A percentile compares a stretch with the other conserved stretches of the same genome.
Conservation (phyloP, 2,329 filamentous ascomycete genomes). For the Aspergillus persii region DNA sequence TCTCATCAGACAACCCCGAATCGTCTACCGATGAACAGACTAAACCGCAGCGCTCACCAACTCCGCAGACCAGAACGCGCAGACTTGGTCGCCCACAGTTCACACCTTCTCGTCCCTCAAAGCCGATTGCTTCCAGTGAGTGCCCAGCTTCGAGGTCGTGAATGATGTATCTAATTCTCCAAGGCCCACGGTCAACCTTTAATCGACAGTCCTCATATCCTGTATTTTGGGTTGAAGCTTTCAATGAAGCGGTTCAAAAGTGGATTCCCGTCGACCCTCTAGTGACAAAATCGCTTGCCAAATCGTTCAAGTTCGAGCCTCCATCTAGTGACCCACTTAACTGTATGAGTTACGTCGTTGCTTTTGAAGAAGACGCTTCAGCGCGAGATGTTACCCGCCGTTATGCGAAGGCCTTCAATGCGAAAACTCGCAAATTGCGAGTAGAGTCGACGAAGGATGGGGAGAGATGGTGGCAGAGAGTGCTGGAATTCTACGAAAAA, state of each 20-base stretch:
- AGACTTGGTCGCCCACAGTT: constrained; percentile 40
- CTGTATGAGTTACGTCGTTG: constrained; percentile 76
- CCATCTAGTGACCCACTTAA: constrained; percentile 75
- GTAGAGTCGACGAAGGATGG: constrained; percentile 66
- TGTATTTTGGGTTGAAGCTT: constrained; percentile 91
- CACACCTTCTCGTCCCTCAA: constrained; percentile 19
- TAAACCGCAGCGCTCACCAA: constrained; percentile 11
- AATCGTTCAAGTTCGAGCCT: constrained; percentile 75
- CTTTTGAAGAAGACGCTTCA: constrained; percentile 75
- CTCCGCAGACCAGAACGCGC: constrained; percentile 20
- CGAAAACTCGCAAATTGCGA: constrained; percentile 80
- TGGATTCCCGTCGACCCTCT: constrained; percentile 88
- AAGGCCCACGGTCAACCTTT: constrained; percentile 46
- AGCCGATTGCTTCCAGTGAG: constrained; percentile 21
- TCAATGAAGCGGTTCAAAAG: constrained; percentile 81
- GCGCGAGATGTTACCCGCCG: constrained; percentile 83
- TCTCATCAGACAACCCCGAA: constrained; percentile 36
- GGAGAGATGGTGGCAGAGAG: constrained; percentile 55
- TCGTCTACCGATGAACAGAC: constrained; percentile 29
- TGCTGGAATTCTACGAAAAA: constrained; percentile 41
- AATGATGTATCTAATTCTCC: constrained; percentile 11
- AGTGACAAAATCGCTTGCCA: constrained; percentile 76
- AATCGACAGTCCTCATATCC: constrained; percentile 71
- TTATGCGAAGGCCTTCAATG: constrained; percentile 84
- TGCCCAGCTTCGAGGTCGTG: not conserved